Evolutionary conservation across 2,329 filamentous ascomycete species (phyloP).

Genomic region (Colletotrichum sp.): DNA sequence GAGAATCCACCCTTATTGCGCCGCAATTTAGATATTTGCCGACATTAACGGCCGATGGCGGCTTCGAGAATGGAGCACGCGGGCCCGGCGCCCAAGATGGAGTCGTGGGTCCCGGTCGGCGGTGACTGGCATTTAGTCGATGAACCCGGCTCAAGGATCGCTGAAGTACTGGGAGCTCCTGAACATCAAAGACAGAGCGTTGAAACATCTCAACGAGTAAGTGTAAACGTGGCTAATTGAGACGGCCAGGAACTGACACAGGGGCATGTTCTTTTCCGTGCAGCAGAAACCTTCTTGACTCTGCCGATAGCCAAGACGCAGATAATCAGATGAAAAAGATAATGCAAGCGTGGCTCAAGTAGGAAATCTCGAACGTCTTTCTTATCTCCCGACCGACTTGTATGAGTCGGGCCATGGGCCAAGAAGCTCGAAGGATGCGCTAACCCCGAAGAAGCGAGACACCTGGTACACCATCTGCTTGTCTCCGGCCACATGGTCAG

Average conservation of each 20-base stretch:
- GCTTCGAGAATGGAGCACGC: not conserved
- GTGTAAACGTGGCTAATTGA: not conserved
- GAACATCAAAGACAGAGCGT: not conserved
- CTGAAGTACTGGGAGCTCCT: not conserved
- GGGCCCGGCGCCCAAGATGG: not conserved
- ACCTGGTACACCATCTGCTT: not conserved
- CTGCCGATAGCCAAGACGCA: not conserved
- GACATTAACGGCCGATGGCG: not conserved
- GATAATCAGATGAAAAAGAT: conserved; percentile 6
- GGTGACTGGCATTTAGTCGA: not conserved
- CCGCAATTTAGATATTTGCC: not conserved
- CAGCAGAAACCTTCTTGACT: not conserved
- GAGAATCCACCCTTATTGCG: not conserved
- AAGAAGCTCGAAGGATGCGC: not conserved
- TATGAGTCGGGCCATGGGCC: not conserved
- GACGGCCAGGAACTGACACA: not conserved
- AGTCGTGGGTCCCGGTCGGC: not conserved
- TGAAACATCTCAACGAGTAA: not conserved
- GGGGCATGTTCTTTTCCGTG: not conserved
- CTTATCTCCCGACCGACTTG: conserved; percentile 5
- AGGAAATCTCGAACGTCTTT: not conserved
- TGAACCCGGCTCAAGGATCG: not conserved
- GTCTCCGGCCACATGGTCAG: conserved; percentile 4
- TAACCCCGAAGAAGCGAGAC: conserved; percentile 10
- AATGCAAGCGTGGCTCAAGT: not conserved